These are phyloP conservation scores for Biscutella laevigata DNA, from an alignment of 441 rosid species.

Conservation along the genomic window DNA sequence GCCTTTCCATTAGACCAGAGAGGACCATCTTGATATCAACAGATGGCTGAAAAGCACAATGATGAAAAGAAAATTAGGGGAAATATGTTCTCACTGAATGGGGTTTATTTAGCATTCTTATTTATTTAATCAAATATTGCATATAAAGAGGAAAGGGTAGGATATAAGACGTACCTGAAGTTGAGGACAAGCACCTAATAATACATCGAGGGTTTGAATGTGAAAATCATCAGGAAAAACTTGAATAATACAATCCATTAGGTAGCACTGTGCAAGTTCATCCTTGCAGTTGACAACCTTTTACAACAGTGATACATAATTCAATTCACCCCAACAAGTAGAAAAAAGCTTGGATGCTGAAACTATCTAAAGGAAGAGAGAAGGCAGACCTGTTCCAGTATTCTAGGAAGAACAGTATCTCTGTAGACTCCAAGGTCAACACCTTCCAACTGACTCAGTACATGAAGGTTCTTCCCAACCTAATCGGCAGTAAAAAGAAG, in stretches of 20 bases:
- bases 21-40: constrained; percentile 93
- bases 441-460: constrained; percentile 73
- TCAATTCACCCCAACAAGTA: constrained; percentile 8
- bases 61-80: background rate
- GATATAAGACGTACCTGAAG: constrained; percentile 58
- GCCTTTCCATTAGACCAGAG: constrained; percentile 95
- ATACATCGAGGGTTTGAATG: constrained; percentile 85
- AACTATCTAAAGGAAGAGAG: constrained; percentile 17
- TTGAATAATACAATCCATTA: constrained; percentile 98
- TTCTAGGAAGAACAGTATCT: constrained; percentile 73
- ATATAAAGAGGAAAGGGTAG: constrained; percentile 1
- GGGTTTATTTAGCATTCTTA: background rate
- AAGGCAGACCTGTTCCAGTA: constrained; percentile 59
- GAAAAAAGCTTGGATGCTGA: constrained; percentile 14
- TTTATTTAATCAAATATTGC: background rate
- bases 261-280: constrained; percentile 84
- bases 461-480: constrained; percentile 81
- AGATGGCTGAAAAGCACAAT: constrained; percentile 56
- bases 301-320: constrained; percentile 19
- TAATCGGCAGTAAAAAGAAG: constrained; percentile 24
- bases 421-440: constrained; percentile 62
- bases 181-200: constrained; percentile 88
- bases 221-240: constrained; percentile 97
- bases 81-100: constrained; percentile 16
- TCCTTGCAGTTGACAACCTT: constrained; percentile 97